Evolutionary conservation across 192 early-diverging fungal species (phyloP), one percentile per base, ranked within the genome.

Genomic region (Coemansia sp.): DNA sequence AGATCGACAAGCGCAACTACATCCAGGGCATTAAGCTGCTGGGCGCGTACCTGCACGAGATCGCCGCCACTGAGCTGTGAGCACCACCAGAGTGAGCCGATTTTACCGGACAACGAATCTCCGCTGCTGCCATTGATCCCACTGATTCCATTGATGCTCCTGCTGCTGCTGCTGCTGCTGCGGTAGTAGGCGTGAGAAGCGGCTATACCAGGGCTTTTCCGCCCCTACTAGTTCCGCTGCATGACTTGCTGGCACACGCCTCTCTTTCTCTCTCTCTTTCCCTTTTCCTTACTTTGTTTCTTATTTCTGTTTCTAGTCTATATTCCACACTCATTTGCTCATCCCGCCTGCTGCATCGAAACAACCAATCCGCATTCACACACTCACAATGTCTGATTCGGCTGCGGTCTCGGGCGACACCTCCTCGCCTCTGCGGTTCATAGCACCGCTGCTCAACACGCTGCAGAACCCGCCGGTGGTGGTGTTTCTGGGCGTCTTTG

Each of bases 21-120:
- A 87, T 97, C 50, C 76, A 90, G 63, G 95, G 95, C 46, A 98
- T 91, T 80, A 97, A 98, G 80, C 79, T 95, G 42, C 75, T 94
- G 29, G 88, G 89, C 45, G 80, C 86, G 17, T 97, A 97, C 62
- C 81, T 97, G 27, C 81, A 95, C 67, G 94, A 97, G 78, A 60
- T 97, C 48, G 82, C 93, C 0, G 43, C 25, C 19, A 63, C 61
- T 13, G 66, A 68, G 23, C 45, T 76, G 36, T n/a, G n/a, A n/a
- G n/a, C n/a, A n/a, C n/a, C n/a, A n/a, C n/a, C n/a, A n/a, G n/a
- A n/a, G n/a, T n/a, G n/a, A n/a, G n/a, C n/a, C n/a, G n/a, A n/a
- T n/a, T n/a, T n/a, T n/a, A n/a, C n/a, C n/a, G n/a, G n/a, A n/a
- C n/a, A n/a, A n/a, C n/a, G n/a, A n/a, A n/a, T n/a, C n/a, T n/a